A percentile compares a stretch with the other conserved stretches of the same genome.
Evolutionary conservation across 768 basidiomycete genomes (phyloP).

Genomic region (Tricholoma flavovirens): DNA sequence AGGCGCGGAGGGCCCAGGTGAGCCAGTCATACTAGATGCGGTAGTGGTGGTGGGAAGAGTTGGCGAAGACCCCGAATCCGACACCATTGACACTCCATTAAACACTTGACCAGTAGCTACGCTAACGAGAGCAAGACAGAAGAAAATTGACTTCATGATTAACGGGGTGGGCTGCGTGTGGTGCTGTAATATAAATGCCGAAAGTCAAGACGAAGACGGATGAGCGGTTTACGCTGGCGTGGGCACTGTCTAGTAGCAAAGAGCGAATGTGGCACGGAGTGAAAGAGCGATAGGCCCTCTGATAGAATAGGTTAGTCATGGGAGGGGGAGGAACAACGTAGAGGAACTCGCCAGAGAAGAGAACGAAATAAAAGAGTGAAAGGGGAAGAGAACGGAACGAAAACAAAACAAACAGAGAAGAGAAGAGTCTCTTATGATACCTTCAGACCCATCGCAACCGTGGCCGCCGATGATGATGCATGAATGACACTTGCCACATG

Average conservation of each 20-base stretch:
- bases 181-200: conserved; percentile 31
- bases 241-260: conserved; percentile 62
- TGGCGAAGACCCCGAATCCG: conserved; percentile 23
- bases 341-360: conserved; percentile 41
- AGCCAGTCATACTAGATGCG: conserved; percentile 16
- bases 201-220: conserved; percentile 33
- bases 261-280: conserved; percentile 36
- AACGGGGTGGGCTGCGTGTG: conserved; percentile 39
- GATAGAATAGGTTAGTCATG: conserved; percentile 1
- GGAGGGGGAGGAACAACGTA: neutral
- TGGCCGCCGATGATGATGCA: too few species aligned
- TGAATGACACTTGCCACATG: too few species aligned
- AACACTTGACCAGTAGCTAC: conserved; percentile 54
- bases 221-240: conserved; percentile 70
- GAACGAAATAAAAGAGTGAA: conserved; percentile 31
- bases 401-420: conserved; percentile 22
- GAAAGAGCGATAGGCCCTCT: conserved; percentile 41
- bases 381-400: conserved; percentile 27
- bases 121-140: conserved; percentile 54
- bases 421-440: conserved; percentile 16
- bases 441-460: conserved; percentile 14
- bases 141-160: conserved; percentile 59
- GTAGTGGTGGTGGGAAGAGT: conserved; percentile 15
- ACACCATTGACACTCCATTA: conserved; percentile 39
- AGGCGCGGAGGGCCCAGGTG: conserved; percentile 19